Conservation (phyloP, 768 basidiomycete genomes). For the Auriscalpium vulgare region DNA sequence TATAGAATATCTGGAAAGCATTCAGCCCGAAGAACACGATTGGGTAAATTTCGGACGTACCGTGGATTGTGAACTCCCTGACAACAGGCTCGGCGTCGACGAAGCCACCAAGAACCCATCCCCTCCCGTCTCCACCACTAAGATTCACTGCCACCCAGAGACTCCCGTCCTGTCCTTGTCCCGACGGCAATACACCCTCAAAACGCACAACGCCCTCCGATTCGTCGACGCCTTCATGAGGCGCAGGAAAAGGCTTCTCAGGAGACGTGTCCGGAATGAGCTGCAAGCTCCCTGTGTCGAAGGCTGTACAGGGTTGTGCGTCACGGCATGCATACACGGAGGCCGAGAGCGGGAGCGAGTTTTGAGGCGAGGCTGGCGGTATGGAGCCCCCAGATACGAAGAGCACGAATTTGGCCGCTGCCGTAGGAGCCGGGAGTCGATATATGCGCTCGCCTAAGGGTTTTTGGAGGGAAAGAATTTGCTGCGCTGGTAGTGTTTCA, state of each 20-base stretch:
- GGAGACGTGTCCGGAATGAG: slow-evolving; percentile 56
- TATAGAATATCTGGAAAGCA: slow-evolving; percentile 8
- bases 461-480: slow-evolving; percentile 34
- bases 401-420: slow-evolving; percentile 35
- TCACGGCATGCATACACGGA: slow-evolving; percentile 39
- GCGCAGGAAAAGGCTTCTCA: slow-evolving; percentile 52
- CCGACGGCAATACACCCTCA: slow-evolving; percentile 36
- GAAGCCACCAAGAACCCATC: slow-evolving; percentile 59
- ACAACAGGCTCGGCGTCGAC: slow-evolving; percentile 25
- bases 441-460: slow-evolving; percentile 39
- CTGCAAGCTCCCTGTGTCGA: slow-evolving; percentile 40
- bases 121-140: slow-evolving; percentile 40
- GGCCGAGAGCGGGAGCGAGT: slow-evolving; percentile 34
- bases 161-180: slow-evolving; percentile 10
- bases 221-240: slow-evolving; percentile 63
- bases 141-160: slow-evolving; percentile 49
- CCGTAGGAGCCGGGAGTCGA: slow-evolving; percentile 38
- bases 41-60: slow-evolving; percentile 31
- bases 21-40: slow-evolving; percentile 3
- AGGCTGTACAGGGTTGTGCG: slow-evolving; percentile 8
- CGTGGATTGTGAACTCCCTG: slow-evolving; percentile 28
- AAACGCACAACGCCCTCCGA: slow-evolving; percentile 66
- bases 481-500: slow-evolving; percentile 29
- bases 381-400: slow-evolving; percentile 58
- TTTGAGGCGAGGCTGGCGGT: slow-evolving; percentile 40